Evolutionary conservation across 2,329 filamentous ascomycete species (phyloP), one percentile per base, ranked within the genome.

Genomic region (Sclerotiophoma versabilis): DNA sequence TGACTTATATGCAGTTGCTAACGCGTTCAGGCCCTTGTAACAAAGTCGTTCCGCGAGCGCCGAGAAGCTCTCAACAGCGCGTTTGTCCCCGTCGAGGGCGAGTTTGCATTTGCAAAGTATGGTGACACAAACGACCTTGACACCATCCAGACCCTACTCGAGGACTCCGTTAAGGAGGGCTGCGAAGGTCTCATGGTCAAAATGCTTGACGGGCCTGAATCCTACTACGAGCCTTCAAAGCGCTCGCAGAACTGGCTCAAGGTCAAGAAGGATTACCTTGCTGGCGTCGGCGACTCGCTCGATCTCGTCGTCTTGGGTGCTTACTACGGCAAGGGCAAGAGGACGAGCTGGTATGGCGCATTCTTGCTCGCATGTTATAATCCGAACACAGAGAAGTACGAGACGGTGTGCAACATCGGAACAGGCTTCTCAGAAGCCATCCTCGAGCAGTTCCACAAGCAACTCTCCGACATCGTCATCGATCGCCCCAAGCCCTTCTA

Each of bases 101-200:
- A 99, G 73, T 97, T 99, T 66, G 81, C 89, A 0, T 95, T 96
- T 63, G 95, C 95, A 9, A 92, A 92, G 27, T 88, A 84, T 65
- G 95, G 92, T 79, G 83, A 99, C 70, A 91, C 91, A 10, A 90
- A 88, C 66, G 91, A 97, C 63, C 82, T 99, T 3, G 93, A 98
- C 47, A 91, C 96, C 69, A 99, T 99, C 49, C 93, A 98, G 71
- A 83, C 82, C 1, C 90, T 99, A 67, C 83, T 99, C 2, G 95
- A 99, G 69, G 93, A 98, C 54, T 95, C 91, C 67, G 90, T 99
- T 60, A 96, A 96, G 75, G 91, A 93, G 2, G 96, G 92, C 0
- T 99, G 95, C 71, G 95, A 99, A 79, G 95, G 95, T 10, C 81
- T 99, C 47, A 99, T 99, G 95, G 95, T 99, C 12, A 99, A 99